Base-by-base conservation (phyloP, 2,329 filamentous ascomycete species). In the Lachnellula cervina region DNA sequence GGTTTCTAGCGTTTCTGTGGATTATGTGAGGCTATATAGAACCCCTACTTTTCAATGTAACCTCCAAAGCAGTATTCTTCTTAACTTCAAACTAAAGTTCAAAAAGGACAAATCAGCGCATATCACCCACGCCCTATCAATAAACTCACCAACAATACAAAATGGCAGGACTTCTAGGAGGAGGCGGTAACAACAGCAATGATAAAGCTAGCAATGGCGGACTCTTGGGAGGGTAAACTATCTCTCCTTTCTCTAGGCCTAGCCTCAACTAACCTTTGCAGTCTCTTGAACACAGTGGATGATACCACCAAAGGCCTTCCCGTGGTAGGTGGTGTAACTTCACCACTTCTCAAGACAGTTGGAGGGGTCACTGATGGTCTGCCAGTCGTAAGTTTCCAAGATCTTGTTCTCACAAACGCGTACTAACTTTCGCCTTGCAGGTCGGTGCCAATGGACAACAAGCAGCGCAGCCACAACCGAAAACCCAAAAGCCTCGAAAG, bases 111-210 rank as follows among this genome's bases (percentile, higher is more conserved):
- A 44, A 23, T 19, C 7, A 44, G 19, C 42, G 11, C 42, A 19
- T 11, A 44, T 13, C 40, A 43, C 16, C 42, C 23, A 44, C 19
- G 11, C 16, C n/a, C 23, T n/a, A n/a, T n/a, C n/a, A n/a, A n/a
- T n/a, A 44, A 44, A n/a, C 13, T 19, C 42, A 44, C 19, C 23
- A 23, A 49, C 28, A 13, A 51, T 17, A 28, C 54, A 57, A 54
- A 34, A 16, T 83, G 80, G 55, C 71, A 73, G 49, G 74, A 77
- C 67, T 76, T 76, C 62, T 78, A 77, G 61, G 61, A 47, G 61
- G 61, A 17, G 61, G 61, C 32, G 61, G 61, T n/a, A 52, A 49
- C 14, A 59, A 54, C 25, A 52, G 57, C 40, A 57, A 56, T 28
- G 49, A 50, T 23, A 51, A 57, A n/a, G 50, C n/a, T n/a, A 40